Evolutionary conservation across 192 early-diverging fungal genomes (phyloP), one percentile per base, ranked within the genome.

Genomic region (Haplosporangium gracile): DNA sequence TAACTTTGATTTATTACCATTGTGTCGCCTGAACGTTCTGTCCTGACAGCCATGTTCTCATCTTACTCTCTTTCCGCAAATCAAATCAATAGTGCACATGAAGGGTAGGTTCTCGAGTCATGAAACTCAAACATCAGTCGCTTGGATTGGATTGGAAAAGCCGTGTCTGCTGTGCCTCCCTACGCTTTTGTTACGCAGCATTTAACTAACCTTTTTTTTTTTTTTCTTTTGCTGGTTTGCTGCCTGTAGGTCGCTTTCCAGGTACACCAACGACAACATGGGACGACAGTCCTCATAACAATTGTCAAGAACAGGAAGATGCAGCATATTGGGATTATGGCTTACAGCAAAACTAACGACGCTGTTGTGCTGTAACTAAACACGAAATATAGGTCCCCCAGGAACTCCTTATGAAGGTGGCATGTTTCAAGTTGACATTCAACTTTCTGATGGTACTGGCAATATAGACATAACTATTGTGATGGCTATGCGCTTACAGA

Each of bases 361-460:
- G n/a, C 11, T 32, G 15, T 65, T 32, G 7, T 11, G 11, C 13
- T 11, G 22, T 10, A 15, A 29, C 8, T 13, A 10, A 0, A 65
- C 11, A 65, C 42, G 45, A 24, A 22, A 5, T 72, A 76, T 78
- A 86, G 84, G 84, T 47, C 84, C 84, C 15, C 78, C 79, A 29
- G 84, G 70, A 42, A 86, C 84, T 10, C 79, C 84, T 9, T 86
- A 86, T 10, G 84, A 86, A 22, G 79, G 84, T 1, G 84, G 84
- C 42, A 81, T 86, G 72, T 86, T 80, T 51, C 84, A 86, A 74
- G 84, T 86, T 4, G 84, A 86, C 53, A 78, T 86, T 32, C 45
- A 70, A 1, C 79, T 86, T 39, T 45, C 79, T 11, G 84, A 86
- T 26, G 55, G 84, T 86, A 86, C n/a, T 34, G 70, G 20, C 60